A percentile compares a stretch with the other conserved stretches of the same genome.
phyloP scores from a whole-genome alignment of 1,284 basidiomycete species.

The Moesziomyces sp. region DNA sequence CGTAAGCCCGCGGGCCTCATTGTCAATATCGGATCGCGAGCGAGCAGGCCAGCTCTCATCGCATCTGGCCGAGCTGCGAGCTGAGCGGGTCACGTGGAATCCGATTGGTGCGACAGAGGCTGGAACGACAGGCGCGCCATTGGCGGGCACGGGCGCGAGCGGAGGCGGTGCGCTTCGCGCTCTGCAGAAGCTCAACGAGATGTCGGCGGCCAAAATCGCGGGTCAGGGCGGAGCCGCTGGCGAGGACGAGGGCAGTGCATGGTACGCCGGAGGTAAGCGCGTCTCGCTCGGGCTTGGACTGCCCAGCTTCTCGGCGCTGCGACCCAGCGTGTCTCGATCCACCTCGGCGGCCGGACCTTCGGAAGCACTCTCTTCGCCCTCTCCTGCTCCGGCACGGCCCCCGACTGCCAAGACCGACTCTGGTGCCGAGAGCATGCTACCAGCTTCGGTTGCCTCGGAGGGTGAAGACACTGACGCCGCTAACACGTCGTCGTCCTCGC shows the following conservation, averaged over 20 bases:
- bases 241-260: slow-evolving; percentile 7
- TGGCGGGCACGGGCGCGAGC: slow-evolving; percentile 11
- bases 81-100: slow-evolving; percentile 42
- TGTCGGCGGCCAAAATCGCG: slow-evolving; percentile 42
- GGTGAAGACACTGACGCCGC: background rate
- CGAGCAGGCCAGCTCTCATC: slow-evolving; percentile 25
- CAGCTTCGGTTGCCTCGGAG: background rate
- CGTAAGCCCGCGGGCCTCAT: slow-evolving; percentile 28
- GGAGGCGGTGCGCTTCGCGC: slow-evolving; percentile 40
- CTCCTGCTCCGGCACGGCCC: background rate
- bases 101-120: slow-evolving; percentile 3
- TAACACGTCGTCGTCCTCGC: slow-evolving; percentile 8
- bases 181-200: slow-evolving; percentile 41
- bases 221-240: slow-evolving; percentile 7
- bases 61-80: slow-evolving; percentile 29
- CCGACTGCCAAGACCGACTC: background rate
- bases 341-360: slow-evolving; percentile 7
- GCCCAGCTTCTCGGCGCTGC: slow-evolving; percentile 33
- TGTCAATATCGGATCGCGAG: slow-evolving; percentile 40
- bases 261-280: slow-evolving; percentile 16
- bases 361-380: background rate
- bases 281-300: slow-evolving; percentile 35
- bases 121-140: slow-evolving; percentile 1
- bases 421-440: background rate
- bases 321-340: slow-evolving; percentile 17